Conservation (phyloP, 108 stramenopile species). For the Hondaea fermentalgiana region DNA sequence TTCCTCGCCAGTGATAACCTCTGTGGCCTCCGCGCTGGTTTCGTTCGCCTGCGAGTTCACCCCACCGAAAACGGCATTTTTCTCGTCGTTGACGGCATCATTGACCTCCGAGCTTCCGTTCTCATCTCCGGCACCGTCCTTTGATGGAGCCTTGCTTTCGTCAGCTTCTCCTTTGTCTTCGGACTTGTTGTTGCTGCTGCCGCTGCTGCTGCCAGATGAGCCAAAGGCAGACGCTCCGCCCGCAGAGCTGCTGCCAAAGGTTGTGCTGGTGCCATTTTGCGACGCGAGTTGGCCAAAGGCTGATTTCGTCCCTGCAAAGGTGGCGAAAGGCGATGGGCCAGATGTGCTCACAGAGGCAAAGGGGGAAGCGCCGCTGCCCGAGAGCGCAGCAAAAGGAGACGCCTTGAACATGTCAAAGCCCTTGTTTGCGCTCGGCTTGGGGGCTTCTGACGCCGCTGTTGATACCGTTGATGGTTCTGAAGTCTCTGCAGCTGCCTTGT, state of each 20-base stretch:
- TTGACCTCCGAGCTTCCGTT: neutral
- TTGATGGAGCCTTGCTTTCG: neutral
- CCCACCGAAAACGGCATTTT: neutral
- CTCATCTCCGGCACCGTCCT: neutral
- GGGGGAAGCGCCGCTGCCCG: neutral
- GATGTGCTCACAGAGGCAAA: neutral
- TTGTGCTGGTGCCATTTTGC: neutral
- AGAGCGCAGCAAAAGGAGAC: neutral
- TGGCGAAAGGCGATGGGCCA: neutral
- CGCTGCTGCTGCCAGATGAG: neutral
- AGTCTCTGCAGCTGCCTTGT: no score
- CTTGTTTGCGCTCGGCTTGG: neutral
- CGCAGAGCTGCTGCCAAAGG: neutral
- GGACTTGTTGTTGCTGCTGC: neutral
- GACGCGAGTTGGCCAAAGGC: neutral
- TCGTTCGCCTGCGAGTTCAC: neutral
- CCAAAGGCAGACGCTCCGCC: neutral
- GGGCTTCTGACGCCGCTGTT: no score
- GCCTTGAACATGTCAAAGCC: neutral
- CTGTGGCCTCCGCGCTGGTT: neutral
- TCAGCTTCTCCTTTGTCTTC: neutral
- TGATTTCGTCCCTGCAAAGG: neutral
- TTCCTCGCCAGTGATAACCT: constrained; percentile 1
- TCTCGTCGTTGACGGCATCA: neutral
- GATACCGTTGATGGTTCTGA: no score